Base-by-base conservation (phyloP, 768 basidiomycete genomes). In the Termitomyces sp. region DNA sequence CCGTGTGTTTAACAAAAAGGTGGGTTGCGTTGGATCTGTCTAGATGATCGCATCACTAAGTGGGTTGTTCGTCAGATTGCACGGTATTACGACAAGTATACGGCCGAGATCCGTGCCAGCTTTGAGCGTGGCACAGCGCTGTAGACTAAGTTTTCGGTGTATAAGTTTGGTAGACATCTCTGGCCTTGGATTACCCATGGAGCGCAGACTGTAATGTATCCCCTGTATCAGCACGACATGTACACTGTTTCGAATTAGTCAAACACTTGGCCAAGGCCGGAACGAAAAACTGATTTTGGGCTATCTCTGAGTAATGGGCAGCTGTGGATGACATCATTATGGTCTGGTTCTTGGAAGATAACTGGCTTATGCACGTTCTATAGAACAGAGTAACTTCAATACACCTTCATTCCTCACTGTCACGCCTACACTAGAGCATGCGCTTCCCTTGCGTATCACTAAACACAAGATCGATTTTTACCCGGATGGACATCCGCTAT, bases 1-100 rank as follows among this genome's bases (percentile, higher is more conserved):
- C 72, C 84, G 93, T 60, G 94, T 97, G 46, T 98, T 97, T 81
- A 97, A 98, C 83, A 94, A 94, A 76, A 97, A 96, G 88, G 91
- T 86, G 27, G 17, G 70, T 42, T 61, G 27, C 32, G 30, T 44
- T 32, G 46, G 51, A 19, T 9, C 17, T 45, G 9, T 32, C 43
- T 23, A 25, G n/a, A 35, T 30, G 34, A 23, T 42, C 44, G 56
- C 30, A 59, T 45, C 19, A 53, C 41, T 52, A 35, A 41, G 5
- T 55, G 25, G 6, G 25, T 28, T 27, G 17, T 25, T 25, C 44
- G 17, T 59, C 63, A 94, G 91, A 94, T 95, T 75, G 89, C 90
- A 5, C 83, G 94, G 59, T 97, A 94, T 72, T 96, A 93, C 78
- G 91, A 96, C 82, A 94, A 96, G 67, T 97, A 98, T 67, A 99